Base-by-base conservation (phyloP, 129 eudicot genomes). In the Tanacetum coccineum region DNA sequence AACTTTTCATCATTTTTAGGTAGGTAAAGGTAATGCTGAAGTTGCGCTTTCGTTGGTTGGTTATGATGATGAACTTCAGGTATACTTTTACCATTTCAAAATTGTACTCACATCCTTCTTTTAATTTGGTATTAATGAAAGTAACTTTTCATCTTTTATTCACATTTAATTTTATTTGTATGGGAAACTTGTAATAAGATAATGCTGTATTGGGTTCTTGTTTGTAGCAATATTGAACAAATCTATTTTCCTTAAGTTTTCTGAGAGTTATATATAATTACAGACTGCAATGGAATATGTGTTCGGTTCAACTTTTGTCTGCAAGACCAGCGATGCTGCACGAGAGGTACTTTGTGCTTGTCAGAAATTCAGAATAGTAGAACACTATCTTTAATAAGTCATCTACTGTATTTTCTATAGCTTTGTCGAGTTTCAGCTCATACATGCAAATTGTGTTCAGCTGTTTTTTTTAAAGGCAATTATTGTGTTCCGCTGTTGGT, bases 211-310 rank as follows among this genome's bases (percentile, higher is more conserved):
- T 46, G 15, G 45, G n/a, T 70, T 32, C 42, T 45, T 57, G 13
- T 22, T 58, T 52, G 66, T 21, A 32, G 17, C n/a, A 68, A 44
- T 57, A 30, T 14, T 49, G 22, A 59, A 42, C 55, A 36, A 2
- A 66, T 18, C 49, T 42, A 44, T 67, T 70, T 47, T 30, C 21
- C 68, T 54, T 13, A 17, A 32, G 58, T 50, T 62, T 62, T 60
- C 13, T 55, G n/a, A 40, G 70, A 67, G 71, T 25, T 79, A 64
- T 74, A 1, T 36, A 59, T 81, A 19, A 32, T 72, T 79, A 76
- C 89, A 92, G 99, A 84, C 69, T 65, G 99, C 99, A 57, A 94
- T 94, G 99, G 99, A 94, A 70, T 94, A 84, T 71, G 91, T 94
- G 39, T 94, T 94, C 72, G 99, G 99, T 42, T 81, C 97, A 64